phyloP scores from a whole-genome alignment of 176 grass and related monocot genomes.

The Zizania latifolia region DNA sequence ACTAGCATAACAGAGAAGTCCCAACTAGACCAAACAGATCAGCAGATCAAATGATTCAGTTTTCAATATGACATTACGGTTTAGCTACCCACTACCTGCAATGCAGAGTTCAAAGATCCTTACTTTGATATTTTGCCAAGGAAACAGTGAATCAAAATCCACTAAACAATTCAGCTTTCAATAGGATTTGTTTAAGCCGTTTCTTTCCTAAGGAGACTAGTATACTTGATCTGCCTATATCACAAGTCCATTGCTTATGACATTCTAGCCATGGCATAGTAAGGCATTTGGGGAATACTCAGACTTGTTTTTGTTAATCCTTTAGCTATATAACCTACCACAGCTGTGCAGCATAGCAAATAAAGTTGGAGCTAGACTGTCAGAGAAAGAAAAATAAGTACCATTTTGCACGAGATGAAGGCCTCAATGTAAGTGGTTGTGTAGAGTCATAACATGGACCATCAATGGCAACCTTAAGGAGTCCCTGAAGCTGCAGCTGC shows the following conservation, averaged over 20 bases:
- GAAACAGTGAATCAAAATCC: no score
- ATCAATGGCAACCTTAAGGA: constrained; percentile 82
- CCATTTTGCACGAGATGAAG: constrained; percentile 89
- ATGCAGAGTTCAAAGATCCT: not conserved
- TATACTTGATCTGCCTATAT: constrained; percentile 3
- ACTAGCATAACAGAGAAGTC: not conserved
- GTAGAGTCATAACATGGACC: constrained; percentile 76
- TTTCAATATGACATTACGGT: not conserved
- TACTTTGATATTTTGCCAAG: not conserved
- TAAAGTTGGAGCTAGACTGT: constrained; percentile 1
- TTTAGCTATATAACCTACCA: not conserved
- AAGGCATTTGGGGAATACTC: not conserved
- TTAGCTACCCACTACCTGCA: not conserved
- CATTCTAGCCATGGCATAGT: not conserved
- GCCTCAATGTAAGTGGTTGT: constrained; percentile 66
- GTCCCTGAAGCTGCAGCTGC: constrained; percentile 69
- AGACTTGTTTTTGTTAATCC: not conserved
- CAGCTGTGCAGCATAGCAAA: not conserved
- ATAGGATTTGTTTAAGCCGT: not conserved
- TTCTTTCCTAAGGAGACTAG: not conserved
- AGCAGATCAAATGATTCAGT: not conserved
- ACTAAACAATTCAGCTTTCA: constrained; percentile 9
- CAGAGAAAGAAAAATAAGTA: constrained; percentile 25
- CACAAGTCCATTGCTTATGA: not conserved
- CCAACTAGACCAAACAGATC: not conserved